These are phyloP conservation scores for Syncephalastrum sp. DNA, from an alignment of 371 early-diverging fungal genomes.

Conservation along the genomic window DNA sequence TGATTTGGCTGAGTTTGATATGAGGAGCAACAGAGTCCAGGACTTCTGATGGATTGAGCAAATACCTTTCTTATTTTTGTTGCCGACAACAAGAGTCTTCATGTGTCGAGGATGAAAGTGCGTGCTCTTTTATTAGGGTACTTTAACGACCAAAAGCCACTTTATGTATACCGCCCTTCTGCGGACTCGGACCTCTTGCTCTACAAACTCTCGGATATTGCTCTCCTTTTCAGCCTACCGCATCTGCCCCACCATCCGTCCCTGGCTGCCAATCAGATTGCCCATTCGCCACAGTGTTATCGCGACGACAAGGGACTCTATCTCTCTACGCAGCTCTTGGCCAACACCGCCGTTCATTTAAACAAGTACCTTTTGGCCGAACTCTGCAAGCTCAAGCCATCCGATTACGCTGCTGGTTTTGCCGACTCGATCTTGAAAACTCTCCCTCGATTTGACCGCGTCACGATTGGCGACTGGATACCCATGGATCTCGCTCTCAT, in stretches of 20 bases:
- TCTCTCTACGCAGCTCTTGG: constrained; percentile 16
- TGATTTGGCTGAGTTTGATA: too few species aligned
- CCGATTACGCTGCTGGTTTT: constrained; percentile 33
- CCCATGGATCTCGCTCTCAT: constrained; percentile 9
- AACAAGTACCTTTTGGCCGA: constrained; percentile 35
- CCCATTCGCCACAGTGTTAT: constrained; percentile 15
- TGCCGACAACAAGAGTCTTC: too few species aligned
- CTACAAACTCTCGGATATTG: constrained; percentile 21
- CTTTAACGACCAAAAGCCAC: constrained; percentile 14
- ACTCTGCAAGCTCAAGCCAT: constrained; percentile 40
- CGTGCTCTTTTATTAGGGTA: constrained; percentile 17
- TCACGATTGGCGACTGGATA: constrained; percentile 8
- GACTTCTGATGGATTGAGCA: too few species aligned
- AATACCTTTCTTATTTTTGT: too few species aligned
- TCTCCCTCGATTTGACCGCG: constrained; percentile 21
- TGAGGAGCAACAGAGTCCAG: too few species aligned
- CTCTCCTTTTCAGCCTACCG: constrained; percentile 15
- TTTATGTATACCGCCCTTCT: constrained; percentile 19
- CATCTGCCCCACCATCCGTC: constrained; percentile 21
- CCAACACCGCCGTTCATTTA: constrained; percentile 20
- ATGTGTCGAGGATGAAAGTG: constrained; percentile 18
- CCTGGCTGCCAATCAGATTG: constrained; percentile 9
- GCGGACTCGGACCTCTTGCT: constrained; percentile 10
- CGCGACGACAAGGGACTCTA: constrained; percentile 16
- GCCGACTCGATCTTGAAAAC: constrained; percentile 33